Evolutionary conservation across 108 stramenopile genomes (phyloP).

Genomic region (Seminavis robusta): DNA sequence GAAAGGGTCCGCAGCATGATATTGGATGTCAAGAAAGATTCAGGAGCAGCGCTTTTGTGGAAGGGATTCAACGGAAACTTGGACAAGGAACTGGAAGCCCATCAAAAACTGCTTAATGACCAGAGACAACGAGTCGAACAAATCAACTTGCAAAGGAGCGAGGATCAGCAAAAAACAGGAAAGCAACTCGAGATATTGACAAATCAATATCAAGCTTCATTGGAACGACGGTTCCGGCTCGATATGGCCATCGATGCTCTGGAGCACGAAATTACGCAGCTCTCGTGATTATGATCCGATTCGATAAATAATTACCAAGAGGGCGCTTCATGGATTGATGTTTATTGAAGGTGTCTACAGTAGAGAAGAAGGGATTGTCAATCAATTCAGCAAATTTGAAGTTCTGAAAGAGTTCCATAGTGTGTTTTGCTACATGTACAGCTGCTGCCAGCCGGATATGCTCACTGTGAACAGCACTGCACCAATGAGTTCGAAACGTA

Average conservation of each 20-base stretch:
- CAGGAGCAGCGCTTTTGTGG: conserved; percentile 38
- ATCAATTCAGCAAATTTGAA: too few species aligned
- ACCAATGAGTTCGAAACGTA: too few species aligned
- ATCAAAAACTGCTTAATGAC: conserved; percentile 25
- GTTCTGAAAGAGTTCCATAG: too few species aligned
- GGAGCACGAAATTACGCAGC: conserved; percentile 25
- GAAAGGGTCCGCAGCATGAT: conserved; percentile 51
- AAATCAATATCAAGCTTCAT: conserved; percentile 34
- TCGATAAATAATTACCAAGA: too few species aligned
- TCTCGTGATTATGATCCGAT: too few species aligned
- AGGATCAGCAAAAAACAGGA: conserved; percentile 29
- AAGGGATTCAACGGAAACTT: conserved; percentile 32
- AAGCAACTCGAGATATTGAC: conserved; percentile 37
- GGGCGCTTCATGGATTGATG: too few species aligned
- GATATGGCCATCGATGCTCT: conserved; percentile 45
- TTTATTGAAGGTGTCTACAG: too few species aligned
- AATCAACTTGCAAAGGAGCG: conserved; percentile 58
- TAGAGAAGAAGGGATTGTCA: too few species aligned
- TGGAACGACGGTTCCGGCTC: conserved; percentile 54
- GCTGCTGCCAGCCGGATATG: too few species aligned
- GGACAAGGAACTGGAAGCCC: conserved; percentile 15
- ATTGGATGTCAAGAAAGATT: conserved; percentile 56
- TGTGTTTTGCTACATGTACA: too few species aligned
- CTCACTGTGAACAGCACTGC: too few species aligned
- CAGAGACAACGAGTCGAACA: conserved; percentile 57